phyloP scores from a whole-genome alignment of 1,284 basidiomycete genomes.

The Singerocomus inundabilis region DNA sequence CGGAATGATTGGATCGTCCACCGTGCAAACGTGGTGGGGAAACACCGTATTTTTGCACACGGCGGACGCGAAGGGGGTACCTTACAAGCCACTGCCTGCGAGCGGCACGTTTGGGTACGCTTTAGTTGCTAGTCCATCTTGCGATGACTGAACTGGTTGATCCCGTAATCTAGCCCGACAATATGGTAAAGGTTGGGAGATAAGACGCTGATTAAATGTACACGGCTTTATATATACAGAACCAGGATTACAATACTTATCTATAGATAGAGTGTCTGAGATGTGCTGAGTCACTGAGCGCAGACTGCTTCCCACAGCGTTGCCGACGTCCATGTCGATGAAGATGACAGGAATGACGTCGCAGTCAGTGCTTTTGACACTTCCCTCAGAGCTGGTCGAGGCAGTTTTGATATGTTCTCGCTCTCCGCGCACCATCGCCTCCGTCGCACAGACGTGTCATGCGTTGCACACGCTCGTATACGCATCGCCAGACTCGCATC shows the following conservation, averaged over 20 bases:
- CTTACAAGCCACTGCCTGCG: conserved; percentile 26
- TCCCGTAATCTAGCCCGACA: conserved; percentile 10
- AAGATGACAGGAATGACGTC: not conserved
- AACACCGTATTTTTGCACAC: conserved; percentile 52
- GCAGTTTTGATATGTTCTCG: conserved; percentile 39
- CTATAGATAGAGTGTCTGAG: not conserved
- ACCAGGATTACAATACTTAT: not conserved
- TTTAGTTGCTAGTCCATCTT: not conserved
- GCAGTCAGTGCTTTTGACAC: conserved; percentile 6
- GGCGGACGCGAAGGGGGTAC: conserved; percentile 38
- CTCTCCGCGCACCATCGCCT: conserved; percentile 37
- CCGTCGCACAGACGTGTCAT: conserved; percentile 45
- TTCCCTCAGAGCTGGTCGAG: conserved; percentile 44
- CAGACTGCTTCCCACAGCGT: conserved; percentile 11
- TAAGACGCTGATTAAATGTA: too few relatives aligned
- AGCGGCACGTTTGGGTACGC: conserved; percentile 42
- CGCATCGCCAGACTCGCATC: conserved; percentile 42
- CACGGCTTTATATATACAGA: not conserved
- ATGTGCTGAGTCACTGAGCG: conserved; percentile 11
- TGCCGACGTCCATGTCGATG: not conserved
- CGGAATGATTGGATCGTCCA: conserved; percentile 56
- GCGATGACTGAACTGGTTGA: conserved; percentile 2
- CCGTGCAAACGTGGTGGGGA: conserved; percentile 69
- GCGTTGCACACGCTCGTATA: conserved; percentile 42
- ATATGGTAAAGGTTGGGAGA: too few relatives aligned